Percentiles rank a stretch among this genome's conserved stretches.
Evolutionary conservation across 441 rosid species (phyloP).

Genomic region (Croton laevigatus): DNA sequence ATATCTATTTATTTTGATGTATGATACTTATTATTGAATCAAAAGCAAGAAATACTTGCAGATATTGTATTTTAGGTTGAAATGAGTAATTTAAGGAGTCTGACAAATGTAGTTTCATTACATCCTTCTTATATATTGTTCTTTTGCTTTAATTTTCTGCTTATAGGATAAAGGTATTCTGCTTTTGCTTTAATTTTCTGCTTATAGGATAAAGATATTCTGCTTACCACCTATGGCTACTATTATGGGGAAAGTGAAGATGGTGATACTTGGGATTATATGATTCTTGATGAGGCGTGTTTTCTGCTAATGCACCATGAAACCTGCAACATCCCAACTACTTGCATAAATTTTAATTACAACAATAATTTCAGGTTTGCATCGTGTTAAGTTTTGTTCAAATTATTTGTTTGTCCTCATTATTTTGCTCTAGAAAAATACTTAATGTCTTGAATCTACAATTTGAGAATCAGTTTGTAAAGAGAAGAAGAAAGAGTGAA

Average conservation of each 20-base stretch:
- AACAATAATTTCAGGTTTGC: too few relatives aligned
- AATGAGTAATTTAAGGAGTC: conserved; percentile 1
- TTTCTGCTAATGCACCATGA: too few relatives aligned
- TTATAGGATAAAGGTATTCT: conserved; percentile 83
- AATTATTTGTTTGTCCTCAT: too few relatives aligned
- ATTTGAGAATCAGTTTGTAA: too few relatives aligned
- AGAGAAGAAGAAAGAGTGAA: too few relatives aligned
- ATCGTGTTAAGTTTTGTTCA: too few relatives aligned
- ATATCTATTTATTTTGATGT: background rate
- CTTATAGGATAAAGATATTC: too few relatives aligned
- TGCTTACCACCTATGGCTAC: conserved; percentile 58
- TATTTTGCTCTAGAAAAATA: too few relatives aligned
- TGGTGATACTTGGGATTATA: conserved; percentile 75
- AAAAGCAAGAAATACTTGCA: background rate
- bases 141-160: conserved; percentile 16
- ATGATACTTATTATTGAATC: background rate
- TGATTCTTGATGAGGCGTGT: conserved; percentile 94
- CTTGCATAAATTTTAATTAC: too few relatives aligned
- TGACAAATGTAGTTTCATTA: conserved; percentile 3
- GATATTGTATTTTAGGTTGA: conserved; percentile 6
- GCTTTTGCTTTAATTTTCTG: conserved; percentile 20
- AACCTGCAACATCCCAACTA: too few relatives aligned
- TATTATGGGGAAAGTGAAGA: conserved; percentile 57
- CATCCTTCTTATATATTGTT: too few relatives aligned
- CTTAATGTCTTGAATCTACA: too few relatives aligned